Evolutionary conservation across 371 early-diverging fungal species (phyloP), one percentile per base, ranked within the genome.

Genomic region (Fennellomyces sp.): DNA sequence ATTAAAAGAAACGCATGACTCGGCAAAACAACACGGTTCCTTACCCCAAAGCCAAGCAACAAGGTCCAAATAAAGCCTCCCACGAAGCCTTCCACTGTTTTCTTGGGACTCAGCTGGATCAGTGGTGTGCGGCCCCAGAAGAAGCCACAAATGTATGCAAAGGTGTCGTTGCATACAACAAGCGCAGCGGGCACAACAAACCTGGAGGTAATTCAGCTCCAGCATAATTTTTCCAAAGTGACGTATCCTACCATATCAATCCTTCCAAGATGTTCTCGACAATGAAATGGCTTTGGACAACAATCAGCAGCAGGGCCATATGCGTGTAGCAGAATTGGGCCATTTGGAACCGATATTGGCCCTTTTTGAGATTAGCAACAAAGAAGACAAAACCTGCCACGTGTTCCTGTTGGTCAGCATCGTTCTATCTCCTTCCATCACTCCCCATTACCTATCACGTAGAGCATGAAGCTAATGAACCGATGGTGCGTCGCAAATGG

Each of bases 81-180:
- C 33, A 98, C 81, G 67, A 98, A 99, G 5, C 99, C 99, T 75
- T 99, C 99, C 73, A 96, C 93, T n/a, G 99, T 99, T 85, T 99
- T 99, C 72, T 99, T 99, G 17, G 99, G 99, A 63, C 93, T 92
- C 8, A 99, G 79, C 66, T 88, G 85, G 63, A 96, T 98, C 33
- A 99, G 80, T 5, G 91, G 97, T n/a, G 95, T 97, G 45, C 88
- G 83, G 4, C 99, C 99, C 72, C 81, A 92, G 69, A 94, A 92
- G 76, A 94, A 94, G 7, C 98, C 99, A 73, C 91, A 92, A 38
- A 98, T 78, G 73, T 99, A 99, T 11, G 99, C 99, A 69, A 91
- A 91, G 35, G 97, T 95, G 72, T 99, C 99, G 82, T 99, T 99
- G 56, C 89, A 86, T 49, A 97, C 90, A n/a, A 99, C 99, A 33